Conservation (phyloP, 2,329 filamentous ascomycete species). For the Teratosphaeria destructans region DNA sequence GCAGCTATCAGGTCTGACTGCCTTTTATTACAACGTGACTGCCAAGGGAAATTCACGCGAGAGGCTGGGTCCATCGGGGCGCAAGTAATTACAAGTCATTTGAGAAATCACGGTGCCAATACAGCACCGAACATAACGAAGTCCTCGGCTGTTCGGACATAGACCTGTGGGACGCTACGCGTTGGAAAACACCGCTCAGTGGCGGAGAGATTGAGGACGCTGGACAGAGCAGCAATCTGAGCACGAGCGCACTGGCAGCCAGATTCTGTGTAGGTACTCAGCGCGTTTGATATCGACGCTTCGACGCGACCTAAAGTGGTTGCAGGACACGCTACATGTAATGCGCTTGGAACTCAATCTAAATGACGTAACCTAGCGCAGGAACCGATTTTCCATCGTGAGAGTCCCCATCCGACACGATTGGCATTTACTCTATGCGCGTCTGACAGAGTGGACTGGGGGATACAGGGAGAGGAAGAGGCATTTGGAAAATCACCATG, state of each 20-base stretch:
- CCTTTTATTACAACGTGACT: neutral
- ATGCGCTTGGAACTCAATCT: neutral
- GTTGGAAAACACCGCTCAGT: neutral
- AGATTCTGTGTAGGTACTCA: too few species aligned
- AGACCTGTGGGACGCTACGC: neutral
- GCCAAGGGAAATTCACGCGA: too few species aligned
- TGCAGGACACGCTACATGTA: neutral
- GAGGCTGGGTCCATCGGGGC: too few species aligned
- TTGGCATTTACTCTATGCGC: neutral
- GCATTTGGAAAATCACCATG: constrained; percentile 36
- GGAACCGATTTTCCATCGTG: neutral
- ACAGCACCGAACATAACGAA: too few species aligned
- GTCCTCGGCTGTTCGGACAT: too few species aligned
- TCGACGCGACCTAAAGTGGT: neutral
- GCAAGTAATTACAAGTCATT: too few species aligned
- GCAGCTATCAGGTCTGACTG: neutral
- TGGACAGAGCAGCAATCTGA: neutral
- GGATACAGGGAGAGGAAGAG: neutral
- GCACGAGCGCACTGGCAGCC: too few species aligned
- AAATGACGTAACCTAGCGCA: neutral
- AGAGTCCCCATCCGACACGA: neutral
- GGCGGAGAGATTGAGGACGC: neutral
- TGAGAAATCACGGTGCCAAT: too few species aligned
- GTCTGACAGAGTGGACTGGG: neutral
- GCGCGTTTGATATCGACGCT: neutral